phyloP scores from a whole-genome alignment of 768 basidiomycete genomes.

The Tulasnella sp. region DNA sequence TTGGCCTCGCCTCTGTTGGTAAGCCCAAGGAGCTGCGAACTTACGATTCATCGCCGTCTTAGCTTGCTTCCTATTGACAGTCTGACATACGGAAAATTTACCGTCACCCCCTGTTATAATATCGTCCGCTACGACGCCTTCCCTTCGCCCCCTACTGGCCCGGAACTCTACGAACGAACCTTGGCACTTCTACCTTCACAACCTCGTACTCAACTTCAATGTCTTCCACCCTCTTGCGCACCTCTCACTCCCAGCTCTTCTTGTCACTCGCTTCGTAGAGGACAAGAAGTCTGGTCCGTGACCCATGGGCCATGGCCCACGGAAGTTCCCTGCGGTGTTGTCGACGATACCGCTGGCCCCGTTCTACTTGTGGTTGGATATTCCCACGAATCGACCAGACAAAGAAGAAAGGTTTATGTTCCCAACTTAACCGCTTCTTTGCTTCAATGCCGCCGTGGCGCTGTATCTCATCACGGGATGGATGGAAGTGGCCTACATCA shows the following conservation, averaged over 20 bases:
- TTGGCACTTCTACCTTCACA: constrained; percentile 81
- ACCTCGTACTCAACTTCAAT: constrained; percentile 95
- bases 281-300: constrained; percentile 61
- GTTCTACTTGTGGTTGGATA: constrained; percentile 86
- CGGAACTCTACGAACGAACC: constrained; percentile 93
- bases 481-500: constrained; percentile 77
- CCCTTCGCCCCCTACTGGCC: constrained; percentile 73
- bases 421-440: constrained; percentile 87
- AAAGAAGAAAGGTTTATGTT: constrained; percentile 99
- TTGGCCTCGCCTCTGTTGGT: constrained; percentile 67
- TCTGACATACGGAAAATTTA: constrained; percentile 77
- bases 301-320: constrained; percentile 53
- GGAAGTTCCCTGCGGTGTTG: constrained; percentile 72
- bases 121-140: constrained; percentile 94
- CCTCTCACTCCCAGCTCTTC: constrained; percentile 75
- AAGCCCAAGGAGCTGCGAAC: constrained; percentile 40
- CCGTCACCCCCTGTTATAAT: constrained; percentile 89
- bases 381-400: constrained; percentile 81
- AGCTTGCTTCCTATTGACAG: constrained; percentile 66
- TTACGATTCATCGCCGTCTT: constrained; percentile 21
- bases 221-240: constrained; percentile 79
- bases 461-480: constrained; percentile 84
- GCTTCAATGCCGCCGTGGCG: constrained; percentile 92
- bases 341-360: constrained; percentile 80
- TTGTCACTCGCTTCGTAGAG: constrained; percentile 74